Conservation (phyloP, 345 rosid species). For the Eucalyptus marginata region DNA sequence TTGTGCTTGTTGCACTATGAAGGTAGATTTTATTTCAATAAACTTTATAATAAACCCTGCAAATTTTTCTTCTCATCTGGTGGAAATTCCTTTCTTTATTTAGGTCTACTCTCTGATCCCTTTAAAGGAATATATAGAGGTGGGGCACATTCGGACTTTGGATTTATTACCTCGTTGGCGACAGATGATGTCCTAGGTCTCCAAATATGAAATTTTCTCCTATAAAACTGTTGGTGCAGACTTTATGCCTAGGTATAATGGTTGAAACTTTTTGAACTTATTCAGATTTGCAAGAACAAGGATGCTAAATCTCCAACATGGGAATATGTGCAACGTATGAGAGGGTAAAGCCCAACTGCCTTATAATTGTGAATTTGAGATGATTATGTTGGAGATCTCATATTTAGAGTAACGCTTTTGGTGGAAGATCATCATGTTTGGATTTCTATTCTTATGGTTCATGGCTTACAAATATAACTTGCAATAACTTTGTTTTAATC, state of each 20-base stretch:
- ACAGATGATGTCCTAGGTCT: conserved; percentile 40
- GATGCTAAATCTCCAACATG: conserved; percentile 56
- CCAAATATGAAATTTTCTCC: too few relatives aligned
- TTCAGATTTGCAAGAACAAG: conserved; percentile 33
- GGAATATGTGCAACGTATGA: conserved; percentile 65
- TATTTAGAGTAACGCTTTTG: not conserved
- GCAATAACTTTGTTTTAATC: not conserved
- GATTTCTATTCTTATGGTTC: too few relatives aligned
- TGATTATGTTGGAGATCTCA: not conserved
- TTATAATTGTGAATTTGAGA: not conserved
- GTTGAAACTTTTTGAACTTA: too few relatives aligned
- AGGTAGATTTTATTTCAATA: conserved; percentile 15
- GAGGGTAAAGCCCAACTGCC: conserved; percentile 30
- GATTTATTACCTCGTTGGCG: conserved; percentile 68
- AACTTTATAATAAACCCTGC: not conserved
- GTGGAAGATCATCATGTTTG: not conserved
- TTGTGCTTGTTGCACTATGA: conserved; percentile 59
- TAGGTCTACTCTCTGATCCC: conserved; percentile 14
- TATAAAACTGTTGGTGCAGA: not conserved
- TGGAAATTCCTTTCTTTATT: not conserved
- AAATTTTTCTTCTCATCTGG: not conserved
- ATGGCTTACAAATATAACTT: not conserved
- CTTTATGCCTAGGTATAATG: not conserved
- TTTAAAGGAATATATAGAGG: conserved; percentile 60
- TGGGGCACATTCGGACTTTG: conserved; percentile 82